Evolutionary conservation across 2,329 filamentous ascomycete species (phyloP), one percentile per base, ranked within the genome.

Genomic region (Cladophialophora immunda): DNA sequence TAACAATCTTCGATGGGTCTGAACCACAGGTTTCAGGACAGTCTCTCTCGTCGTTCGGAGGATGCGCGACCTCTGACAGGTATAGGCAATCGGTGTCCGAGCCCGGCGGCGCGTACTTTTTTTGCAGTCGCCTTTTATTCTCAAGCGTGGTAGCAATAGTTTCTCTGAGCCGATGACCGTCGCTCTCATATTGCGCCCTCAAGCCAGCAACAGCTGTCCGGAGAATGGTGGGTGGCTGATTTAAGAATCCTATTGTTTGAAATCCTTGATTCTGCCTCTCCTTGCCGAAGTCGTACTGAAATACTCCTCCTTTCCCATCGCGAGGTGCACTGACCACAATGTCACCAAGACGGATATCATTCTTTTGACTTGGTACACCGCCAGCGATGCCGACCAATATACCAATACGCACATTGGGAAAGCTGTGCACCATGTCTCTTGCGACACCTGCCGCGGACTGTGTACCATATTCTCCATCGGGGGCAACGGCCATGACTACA

Each of bases 331-430:
- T 73, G 29, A 76, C 70, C 19, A 76, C 71, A 55, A 77, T 67
- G 66, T 78, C 75, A 1, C 75, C 75, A 1, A 78, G 74, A 6
- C 74, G 72, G 29, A 78, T 76, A 66, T 77, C 75, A 41, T 72
- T 47, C 30, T n/a, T 72, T 71, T 54, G 1, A 47, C 67, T 73
- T 2, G 74, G 75, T 32, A 62, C 72, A 11, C 75, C 76, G 27
- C 77, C 78, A 0, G 76, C 81, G 57, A 83, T 80, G 19, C 82
- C 82, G 2, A 84, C 80, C 77, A 84, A 79, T 1, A 84, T 72
- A 2, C 77, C 76, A 45, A 82, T 63, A 15, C 72, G 62, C 29
- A 79, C 30, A 34, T 76, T 76, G 0, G 75, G 47, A 68, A 81
- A 66, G 17, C 68, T 74, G 15, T 71, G 56, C 22, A 75, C 38